Percentiles rank a stretch among this genome's conserved stretches.
These are phyloP conservation scores for Colletotrichum sp. DNA, from an alignment of 2,329 filamentous ascomycete species.

Conservation along the genomic window DNA sequence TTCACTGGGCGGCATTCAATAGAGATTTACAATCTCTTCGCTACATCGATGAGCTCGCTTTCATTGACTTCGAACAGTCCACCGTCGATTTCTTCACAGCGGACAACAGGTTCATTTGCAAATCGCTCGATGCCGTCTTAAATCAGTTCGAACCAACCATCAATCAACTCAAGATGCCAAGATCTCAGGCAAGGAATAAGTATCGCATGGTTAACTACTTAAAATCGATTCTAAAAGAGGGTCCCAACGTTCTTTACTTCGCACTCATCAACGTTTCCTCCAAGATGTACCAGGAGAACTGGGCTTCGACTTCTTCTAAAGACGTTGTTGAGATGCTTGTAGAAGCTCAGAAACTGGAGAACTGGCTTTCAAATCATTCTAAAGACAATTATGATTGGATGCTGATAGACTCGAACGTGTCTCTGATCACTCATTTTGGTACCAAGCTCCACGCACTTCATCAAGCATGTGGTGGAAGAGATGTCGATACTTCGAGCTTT, in stretches of 20 bases:
- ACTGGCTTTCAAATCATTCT: not conserved
- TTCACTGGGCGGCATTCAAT: not conserved
- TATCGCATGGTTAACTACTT: not conserved
- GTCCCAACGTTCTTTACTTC: not conserved
- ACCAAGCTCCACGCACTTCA: not conserved
- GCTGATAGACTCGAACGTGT: not conserved
- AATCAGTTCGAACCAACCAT: not conserved
- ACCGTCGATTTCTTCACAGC: not conserved
- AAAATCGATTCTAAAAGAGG: not conserved
- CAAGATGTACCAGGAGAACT: not conserved
- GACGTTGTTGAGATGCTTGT: not conserved
- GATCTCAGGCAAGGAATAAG: rapidly evolving
- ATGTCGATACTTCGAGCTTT: not conserved
- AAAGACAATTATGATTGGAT: not conserved
- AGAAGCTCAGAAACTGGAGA: rapidly evolving
- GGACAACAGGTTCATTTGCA: not conserved
- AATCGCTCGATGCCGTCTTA: not conserved
- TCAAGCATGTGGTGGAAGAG: not conserved
- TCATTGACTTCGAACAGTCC: not conserved
- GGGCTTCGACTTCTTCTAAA: not conserved
- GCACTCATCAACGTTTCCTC: not conserved
- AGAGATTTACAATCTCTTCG: not conserved
- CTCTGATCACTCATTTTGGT: not conserved
- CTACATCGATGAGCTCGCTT: rapidly evolving
- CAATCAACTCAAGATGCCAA: rapidly evolving